Conservation (phyloP, 345 rosid genomes). For the Citrus trifoliata region DNA sequence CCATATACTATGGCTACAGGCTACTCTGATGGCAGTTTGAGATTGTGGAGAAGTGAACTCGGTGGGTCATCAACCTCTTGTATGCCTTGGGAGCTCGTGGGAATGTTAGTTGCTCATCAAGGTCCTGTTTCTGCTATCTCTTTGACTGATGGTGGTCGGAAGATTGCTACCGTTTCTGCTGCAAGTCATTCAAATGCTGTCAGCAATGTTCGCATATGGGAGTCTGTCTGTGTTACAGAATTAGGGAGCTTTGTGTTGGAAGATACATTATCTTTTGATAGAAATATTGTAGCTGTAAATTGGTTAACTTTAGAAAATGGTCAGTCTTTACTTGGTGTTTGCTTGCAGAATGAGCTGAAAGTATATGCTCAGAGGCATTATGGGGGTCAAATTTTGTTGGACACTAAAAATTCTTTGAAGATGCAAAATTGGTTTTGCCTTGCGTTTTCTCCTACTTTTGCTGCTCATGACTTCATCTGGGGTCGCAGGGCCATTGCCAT, state of each 20-base stretch:
- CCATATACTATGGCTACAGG: constrained; percentile 83
- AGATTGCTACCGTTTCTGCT: constrained; percentile 59
- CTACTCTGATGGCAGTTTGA: constrained; percentile 71
- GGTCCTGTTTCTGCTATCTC: constrained; percentile 53
- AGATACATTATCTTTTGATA: constrained; percentile 48
- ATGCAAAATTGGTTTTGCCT: constrained; percentile 69
- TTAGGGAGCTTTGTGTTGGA: constrained; percentile 67
- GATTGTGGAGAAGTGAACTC: constrained; percentile 68
- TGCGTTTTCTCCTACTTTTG: constrained; percentile 49
- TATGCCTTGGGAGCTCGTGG: constrained; percentile 70
- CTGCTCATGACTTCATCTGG: constrained; percentile 59
- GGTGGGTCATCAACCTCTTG: constrained; percentile 31
- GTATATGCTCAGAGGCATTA: constrained; percentile 59
- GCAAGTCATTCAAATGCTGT: constrained; percentile 29
- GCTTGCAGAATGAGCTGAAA: constrained; percentile 61
- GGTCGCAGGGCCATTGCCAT: constrained; percentile 53
- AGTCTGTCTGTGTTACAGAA: constrained; percentile 45
- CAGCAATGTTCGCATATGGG: constrained; percentile 58
- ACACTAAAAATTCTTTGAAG: constrained; percentile 34
- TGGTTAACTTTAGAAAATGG: constrained; percentile 71
- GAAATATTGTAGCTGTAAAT: constrained; percentile 49
- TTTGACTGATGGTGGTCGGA: constrained; percentile 61
- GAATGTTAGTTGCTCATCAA: constrained; percentile 53
- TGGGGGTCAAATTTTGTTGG: constrained; percentile 34
- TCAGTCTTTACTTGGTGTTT: constrained; percentile 68